Conservation (phyloP, 495 filamentous ascomycete species). For the Trypethelium eluteriae region DNA sequence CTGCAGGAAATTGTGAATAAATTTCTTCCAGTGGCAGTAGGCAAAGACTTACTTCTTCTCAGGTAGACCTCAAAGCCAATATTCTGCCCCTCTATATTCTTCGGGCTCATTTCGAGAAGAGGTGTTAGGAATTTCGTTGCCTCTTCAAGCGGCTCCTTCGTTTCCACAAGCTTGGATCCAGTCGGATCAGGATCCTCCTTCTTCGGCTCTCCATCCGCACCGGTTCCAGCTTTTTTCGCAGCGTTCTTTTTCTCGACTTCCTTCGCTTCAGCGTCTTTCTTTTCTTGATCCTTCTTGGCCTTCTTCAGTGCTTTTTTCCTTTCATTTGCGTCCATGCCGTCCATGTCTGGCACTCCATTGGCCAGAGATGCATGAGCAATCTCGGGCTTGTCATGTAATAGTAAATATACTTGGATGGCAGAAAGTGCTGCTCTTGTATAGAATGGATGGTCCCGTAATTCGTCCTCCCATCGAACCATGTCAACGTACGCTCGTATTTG, state of each 20-base stretch:
- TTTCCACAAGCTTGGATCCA: constrained; percentile 67
- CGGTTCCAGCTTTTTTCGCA: constrained; percentile 41
- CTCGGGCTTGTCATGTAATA: constrained; percentile 68
- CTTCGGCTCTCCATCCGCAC: constrained; percentile 47
- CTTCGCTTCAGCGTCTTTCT: constrained; percentile 70
- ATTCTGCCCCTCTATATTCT: constrained; percentile 72
- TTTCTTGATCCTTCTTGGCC: constrained; percentile 84
- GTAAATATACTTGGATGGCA: constrained; percentile 71
- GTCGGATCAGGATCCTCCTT: constrained; percentile 86
- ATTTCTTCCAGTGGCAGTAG: neutral
- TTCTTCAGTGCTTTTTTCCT: constrained; percentile 93
- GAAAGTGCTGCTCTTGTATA: constrained; percentile 78
- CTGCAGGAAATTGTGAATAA: constrained; percentile 43
- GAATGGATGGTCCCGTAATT: constrained; percentile 83
- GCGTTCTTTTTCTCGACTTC: constrained; percentile 59
- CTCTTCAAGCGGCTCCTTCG: constrained; percentile 72
- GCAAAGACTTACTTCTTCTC: constrained; percentile 55
- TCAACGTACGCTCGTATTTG: constrained; percentile 92
- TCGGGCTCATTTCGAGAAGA: constrained; percentile 72
- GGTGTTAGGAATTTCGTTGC: constrained; percentile 79
- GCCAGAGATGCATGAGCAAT: constrained; percentile 49
- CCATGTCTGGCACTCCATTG: constrained; percentile 45
- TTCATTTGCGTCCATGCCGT: constrained; percentile 57
- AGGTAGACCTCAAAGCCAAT: constrained; percentile 86
- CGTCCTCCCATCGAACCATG: constrained; percentile 94